Percentiles rank a stretch among this genome's conserved stretches.
phyloP scores from a whole-genome alignment of 2,329 filamentous ascomycete species.

The Botrytis fragariae region DNA sequence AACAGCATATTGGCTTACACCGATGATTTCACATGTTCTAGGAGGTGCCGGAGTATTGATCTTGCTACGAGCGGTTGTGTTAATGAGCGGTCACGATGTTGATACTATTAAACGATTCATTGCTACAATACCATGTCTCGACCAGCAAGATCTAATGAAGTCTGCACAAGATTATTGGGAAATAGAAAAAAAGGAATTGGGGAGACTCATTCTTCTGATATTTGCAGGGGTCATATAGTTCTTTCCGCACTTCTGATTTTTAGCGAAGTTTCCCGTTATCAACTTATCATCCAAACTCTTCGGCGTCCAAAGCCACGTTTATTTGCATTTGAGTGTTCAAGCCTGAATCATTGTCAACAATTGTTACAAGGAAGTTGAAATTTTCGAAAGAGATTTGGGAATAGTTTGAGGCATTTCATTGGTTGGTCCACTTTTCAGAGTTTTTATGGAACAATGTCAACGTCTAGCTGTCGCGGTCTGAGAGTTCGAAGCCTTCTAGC shows the following conservation, averaged over 20 bases:
- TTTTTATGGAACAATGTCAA: conserved; percentile 7
- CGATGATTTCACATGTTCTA: conserved; percentile 1
- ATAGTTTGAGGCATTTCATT: not conserved
- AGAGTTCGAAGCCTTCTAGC: not conserved
- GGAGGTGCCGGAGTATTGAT: conserved; percentile 17
- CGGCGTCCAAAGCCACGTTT: not conserved
- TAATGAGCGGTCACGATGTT: conserved; percentile 17
- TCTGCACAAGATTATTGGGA: not conserved
- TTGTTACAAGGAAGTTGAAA: conserved; percentile 1
- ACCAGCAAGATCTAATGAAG: not conserved
- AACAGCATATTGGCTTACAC: conserved; percentile 5
- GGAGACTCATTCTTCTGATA: conserved; percentile 6
- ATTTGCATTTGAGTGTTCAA: not conserved
- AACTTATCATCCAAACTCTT: not conserved
- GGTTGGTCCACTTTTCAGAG: conserved; percentile 12
- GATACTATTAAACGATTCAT: conserved; percentile 2
- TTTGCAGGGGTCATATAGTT: not conserved
- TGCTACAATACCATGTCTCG: not conserved
- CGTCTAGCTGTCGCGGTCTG: not conserved
- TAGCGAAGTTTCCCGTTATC: not conserved
- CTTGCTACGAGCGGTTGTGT: conserved; percentile 12
- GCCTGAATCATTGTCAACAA: not conserved
- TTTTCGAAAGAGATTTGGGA: not conserved
- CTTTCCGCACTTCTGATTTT: not conserved
- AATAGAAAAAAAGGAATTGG: conserved; percentile 8